These are phyloP conservation scores for Aspergillus ustus DNA, from an alignment of 2,329 filamentous ascomycete species.

Conservation along the genomic window DNA sequence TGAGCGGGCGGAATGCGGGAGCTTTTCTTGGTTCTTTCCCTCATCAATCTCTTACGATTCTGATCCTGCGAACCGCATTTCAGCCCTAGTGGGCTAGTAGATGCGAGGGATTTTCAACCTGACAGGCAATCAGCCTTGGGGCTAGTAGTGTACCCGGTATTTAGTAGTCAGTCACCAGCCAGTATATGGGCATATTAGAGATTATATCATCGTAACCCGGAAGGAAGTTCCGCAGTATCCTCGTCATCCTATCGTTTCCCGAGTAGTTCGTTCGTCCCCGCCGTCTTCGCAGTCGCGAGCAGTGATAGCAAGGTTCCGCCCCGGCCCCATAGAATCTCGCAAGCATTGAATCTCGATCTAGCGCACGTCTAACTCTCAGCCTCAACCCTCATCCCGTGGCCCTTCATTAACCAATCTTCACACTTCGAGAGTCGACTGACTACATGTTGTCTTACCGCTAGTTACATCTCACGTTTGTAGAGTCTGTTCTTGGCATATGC, in stretches of 20 bases:
- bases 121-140: not conserved
- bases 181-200: not conserved
- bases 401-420: not conserved
- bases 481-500: not conserved
- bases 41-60: not conserved
- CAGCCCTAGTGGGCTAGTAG: conserved; percentile 8
- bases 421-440: not conserved
- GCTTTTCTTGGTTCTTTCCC: not conserved
- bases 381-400: not conserved
- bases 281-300: not conserved
- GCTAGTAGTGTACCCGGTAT: not conserved
- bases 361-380: not conserved
- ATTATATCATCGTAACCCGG: not conserved
- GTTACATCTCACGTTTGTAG: not conserved
- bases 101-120: not conserved
- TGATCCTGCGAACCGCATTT: conserved; percentile 8
- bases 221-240: not conserved
- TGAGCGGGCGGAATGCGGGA: not conserved
- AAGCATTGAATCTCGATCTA: not conserved
- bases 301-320: not conserved
- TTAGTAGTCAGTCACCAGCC: not conserved
- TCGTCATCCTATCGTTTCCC: not conserved
- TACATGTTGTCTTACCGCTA: not conserved
- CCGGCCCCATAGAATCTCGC: not conserved
- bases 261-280: not conserved